Evolutionary conservation across 441 rosid genomes (phyloP), one percentile per base, ranked within the genome.

Genomic region (Adansonia grandidieri): DNA sequence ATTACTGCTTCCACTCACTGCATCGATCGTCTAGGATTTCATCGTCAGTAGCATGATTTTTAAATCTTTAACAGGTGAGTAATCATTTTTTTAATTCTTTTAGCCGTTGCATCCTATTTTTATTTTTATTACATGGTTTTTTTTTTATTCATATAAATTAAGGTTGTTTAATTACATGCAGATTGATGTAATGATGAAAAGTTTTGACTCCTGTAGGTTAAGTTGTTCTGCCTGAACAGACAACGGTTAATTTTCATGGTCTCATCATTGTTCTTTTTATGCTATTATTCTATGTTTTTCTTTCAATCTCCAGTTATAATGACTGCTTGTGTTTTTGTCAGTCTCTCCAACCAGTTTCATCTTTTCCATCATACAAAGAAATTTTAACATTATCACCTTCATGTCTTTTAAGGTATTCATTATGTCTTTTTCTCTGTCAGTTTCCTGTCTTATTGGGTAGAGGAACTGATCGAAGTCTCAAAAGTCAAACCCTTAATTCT

Each of bases 171-270:
- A 67, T 75, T 50, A 60, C 24, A 2, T 44, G 79, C 83, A 83
- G 86, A 87, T 80, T 87, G 81, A 80, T 51, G 84, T 75, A 82
- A 82, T 87, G 87, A 87, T 87, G 86, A 60, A 51, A 22, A 13
- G 10, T 77, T 75, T 82, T 76, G 83, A 85, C 82, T 75, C 70
- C 28, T 53, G 28, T 48, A 20, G 71, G 50, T 71, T 71, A 24
- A 24, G 48, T 53, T 71, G 9, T 28, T 71, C 24, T 37, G 48
- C 62, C 62, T 71, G 48, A 53, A 32, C 74, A 15, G 47, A 53
- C 47, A 37, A 48, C 15, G 22, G 37, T 17, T 57, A 73, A 73
- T 60, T 78, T 67, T 75, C 68, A 77, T 82, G 28, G 28, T 24
- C 28, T 24, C 28, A 24, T 24, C 60, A 71, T 51, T 51, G 14